Evolutionary conservation across 169 alveolate species (phyloP).

Genomic region (Plasmodium berghei): DNA sequence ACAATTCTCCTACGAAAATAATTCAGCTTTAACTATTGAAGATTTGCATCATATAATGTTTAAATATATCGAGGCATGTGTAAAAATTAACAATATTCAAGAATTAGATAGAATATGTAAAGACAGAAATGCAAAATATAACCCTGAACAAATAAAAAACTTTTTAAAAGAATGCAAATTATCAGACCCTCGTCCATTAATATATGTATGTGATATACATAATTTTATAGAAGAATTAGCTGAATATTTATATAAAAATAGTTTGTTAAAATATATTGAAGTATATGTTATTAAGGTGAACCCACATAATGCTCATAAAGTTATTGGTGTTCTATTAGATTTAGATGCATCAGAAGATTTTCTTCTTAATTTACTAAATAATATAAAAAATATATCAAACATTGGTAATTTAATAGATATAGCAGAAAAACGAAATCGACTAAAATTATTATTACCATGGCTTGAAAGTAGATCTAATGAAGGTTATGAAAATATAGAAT

Average conservation of each 20-base stretch:
- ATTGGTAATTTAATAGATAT: conserved; percentile 97
- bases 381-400: conserved; percentile 95
- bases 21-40: conserved; percentile 59
- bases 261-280: conserved; percentile 97
- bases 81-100: conserved; percentile 95
- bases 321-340: conserved; percentile 98
- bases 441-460: conserved; percentile 96
- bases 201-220: conserved; percentile 98
- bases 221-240: conserved; percentile 98
- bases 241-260: conserved; percentile 96
- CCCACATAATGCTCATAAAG: conserved; percentile 97
- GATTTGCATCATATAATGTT: conserved; percentile 79
- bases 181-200: conserved; percentile 98
- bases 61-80: conserved; percentile 98
- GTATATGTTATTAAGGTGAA: conserved; percentile 96
- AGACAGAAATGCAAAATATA: conserved; percentile 94
- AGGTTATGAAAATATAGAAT: conserved; percentile 92
- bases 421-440: conserved; percentile 97
- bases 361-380: conserved; percentile 92
- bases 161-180: conserved; percentile 96
- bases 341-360: conserved; percentile 98
- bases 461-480: conserved; percentile 98
- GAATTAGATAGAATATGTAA: conserved; percentile 98
- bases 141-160: conserved; percentile 97
- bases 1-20: conserved; percentile 65